Base-by-base conservation (phyloP, 2,329 filamentous ascomycete genomes). In the Ilyonectria sp. region DNA sequence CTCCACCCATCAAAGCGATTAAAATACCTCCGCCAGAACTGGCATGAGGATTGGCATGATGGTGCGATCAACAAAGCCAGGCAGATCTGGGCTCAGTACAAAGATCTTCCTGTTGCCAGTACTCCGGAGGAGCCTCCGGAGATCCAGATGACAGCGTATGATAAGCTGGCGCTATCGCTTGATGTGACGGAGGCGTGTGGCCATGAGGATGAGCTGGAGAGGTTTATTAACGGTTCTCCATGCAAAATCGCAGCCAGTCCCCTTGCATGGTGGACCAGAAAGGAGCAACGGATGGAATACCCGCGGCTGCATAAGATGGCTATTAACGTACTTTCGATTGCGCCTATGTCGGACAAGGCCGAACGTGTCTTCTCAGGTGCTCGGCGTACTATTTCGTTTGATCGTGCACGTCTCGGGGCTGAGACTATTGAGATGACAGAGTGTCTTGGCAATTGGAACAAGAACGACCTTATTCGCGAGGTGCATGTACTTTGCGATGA, bases 351-450 rank as follows among this genome's bases (percentile, higher is more conserved):
- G 35, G 35, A 40, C 11, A 40, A 40, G 35, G 35, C 35, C 35
- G 35, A 40, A 40, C 35, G 35, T 40, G 35, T 40, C 35, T 40
- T 50, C 15, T 50, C 26, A 50, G 47, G 47, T 50, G 47, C 47
- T 50, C 47, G 47, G 23, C 26, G 47, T 50, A 50, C 47, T 50
- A 31, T 50, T 29, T 50, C 47, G 47, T 50, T 2, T 50, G 47
- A 50, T 15, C 47, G 47, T 50, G 49, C 49, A 52, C 49, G 23
- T 8, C 49, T 52, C 17, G 49, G 49, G 26, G 47, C 49, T 2
- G 49, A 52, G 49, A 52, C 17, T n/a, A 52, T 52, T 52, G 49
- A 52, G 47, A 52, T 52, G 47, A 52, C 47, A n/a, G 47, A 52
- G 47, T 52, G 47, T 4, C 26, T 52, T 52, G 47, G 47, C 6